A percentile compares a stretch with the other conserved stretches of the same genome.
phyloP scores from a whole-genome alignment of 2,329 filamentous ascomycete species.

The Bipolaris gigantea region DNA sequence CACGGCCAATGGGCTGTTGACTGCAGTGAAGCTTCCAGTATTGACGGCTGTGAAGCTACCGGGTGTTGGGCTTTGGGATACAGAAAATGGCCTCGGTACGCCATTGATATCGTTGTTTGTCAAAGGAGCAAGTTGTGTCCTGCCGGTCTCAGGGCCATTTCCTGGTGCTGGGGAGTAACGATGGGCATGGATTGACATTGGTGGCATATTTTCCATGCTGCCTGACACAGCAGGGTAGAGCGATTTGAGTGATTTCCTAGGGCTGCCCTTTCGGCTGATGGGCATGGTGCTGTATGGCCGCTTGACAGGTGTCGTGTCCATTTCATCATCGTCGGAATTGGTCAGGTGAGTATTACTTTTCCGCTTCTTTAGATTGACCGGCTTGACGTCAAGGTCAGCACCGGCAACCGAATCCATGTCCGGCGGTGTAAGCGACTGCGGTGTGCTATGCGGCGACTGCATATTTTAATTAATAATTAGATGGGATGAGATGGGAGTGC shows the following conservation, averaged over 20 bases:
- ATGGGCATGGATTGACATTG: slow-evolving; percentile 23
- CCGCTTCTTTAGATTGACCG: slow-evolving; percentile 35
- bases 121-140: slow-evolving; percentile 33
- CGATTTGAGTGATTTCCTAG: slow-evolving; percentile 34
- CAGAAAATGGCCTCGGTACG: slow-evolving; percentile 16
- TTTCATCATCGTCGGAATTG: slow-evolving; percentile 37
- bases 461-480: slow-evolving; percentile 16
- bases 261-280: slow-evolving; percentile 28
- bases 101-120: slow-evolving; percentile 38
- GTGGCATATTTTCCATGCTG: slow-evolving; percentile 34
- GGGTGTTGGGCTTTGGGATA: slow-evolving; percentile 14
- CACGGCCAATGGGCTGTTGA: slow-evolving; percentile 23
- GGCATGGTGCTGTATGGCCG: slow-evolving; percentile 37
- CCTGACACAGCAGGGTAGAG: slow-evolving; percentile 23
- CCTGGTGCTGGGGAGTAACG: slow-evolving; percentile 24
- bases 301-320: slow-evolving; percentile 30
- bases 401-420: slow-evolving; percentile 23
- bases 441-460: slow-evolving; percentile 38
- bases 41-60: slow-evolving; percentile 33
- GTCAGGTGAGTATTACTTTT: slow-evolving; percentile 38
- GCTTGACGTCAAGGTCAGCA: slow-evolving; percentile 28
- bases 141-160: slow-evolving; percentile 22
- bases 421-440: slow-evolving; percentile 32
- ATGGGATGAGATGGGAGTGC: not conserved
- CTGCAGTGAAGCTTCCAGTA: slow-evolving; percentile 27